phyloP scores from a whole-genome alignment of 78 protist species.

The Dictyostelium brefeldianum region DNA sequence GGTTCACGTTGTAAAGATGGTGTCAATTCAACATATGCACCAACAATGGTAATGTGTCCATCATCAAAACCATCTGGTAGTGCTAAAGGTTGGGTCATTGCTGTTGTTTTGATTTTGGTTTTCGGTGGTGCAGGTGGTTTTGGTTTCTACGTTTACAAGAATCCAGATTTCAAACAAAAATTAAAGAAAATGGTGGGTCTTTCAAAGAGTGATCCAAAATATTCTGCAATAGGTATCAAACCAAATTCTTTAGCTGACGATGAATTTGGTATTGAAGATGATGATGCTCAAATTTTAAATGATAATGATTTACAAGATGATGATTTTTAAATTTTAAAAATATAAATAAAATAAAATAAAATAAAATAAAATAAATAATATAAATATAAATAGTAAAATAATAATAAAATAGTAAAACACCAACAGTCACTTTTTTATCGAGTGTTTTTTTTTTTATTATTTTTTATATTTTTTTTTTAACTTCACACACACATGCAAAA shows the following conservation, averaged over 20 bases:
- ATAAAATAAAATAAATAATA: too few species aligned
- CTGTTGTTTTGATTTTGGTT: slow-evolving; percentile 5
- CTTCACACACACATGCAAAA: too few species aligned
- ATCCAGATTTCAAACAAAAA: slow-evolving; percentile 30
- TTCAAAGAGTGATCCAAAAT: slow-evolving; percentile 30
- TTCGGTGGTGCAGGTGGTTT: slow-evolving; percentile 14
- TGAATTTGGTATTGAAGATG: slow-evolving; percentile 80
- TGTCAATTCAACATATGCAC: slow-evolving; percentile 11
- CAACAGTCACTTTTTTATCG: too few species aligned
- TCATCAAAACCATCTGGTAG: not conserved
- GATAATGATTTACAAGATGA: slow-evolving; percentile 63
- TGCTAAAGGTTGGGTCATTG: slow-evolving; percentile 64
- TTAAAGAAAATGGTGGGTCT: slow-evolving; percentile 38
- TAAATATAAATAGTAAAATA: too few species aligned
- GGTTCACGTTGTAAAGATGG: slow-evolving; percentile 38
- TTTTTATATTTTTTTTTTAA: too few species aligned
- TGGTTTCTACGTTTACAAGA: slow-evolving; percentile 36
- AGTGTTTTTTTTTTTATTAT: too few species aligned
- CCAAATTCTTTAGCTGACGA: slow-evolving; percentile 76
- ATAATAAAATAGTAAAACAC: too few species aligned
- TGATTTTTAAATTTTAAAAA: slow-evolving; percentile 9
- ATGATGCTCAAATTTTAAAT: slow-evolving; percentile 77
- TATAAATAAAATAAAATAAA: too few species aligned
- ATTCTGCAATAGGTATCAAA: slow-evolving; percentile 39
- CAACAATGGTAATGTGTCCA: slow-evolving; percentile 6